A percentile compares a stretch with the other conserved stretches of the same genome.
Evolutionary conservation across 2,329 filamentous ascomycete genomes (phyloP).

Genomic region (Epichloe coenophiala): DNA sequence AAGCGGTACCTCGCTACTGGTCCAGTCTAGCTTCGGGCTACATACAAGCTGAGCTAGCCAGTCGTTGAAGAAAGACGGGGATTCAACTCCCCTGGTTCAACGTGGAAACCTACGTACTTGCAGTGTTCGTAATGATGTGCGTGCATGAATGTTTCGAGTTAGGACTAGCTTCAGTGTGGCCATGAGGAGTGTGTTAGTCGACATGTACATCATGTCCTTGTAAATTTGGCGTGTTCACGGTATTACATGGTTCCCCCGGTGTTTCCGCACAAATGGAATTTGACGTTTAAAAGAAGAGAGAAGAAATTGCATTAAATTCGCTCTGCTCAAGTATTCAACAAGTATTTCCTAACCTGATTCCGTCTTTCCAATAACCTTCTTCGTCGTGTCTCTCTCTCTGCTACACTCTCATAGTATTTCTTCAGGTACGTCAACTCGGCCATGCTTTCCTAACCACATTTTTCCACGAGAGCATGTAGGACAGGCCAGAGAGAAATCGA

Average conservation of each 20-base stretch:
- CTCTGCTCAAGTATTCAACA: background rate
- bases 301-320: background rate
- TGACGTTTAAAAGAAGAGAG: no score
- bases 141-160: no score
- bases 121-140: no score
- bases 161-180: no score
- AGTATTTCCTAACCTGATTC: background rate
- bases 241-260: no score
- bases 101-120: background rate
- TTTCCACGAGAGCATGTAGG: slow-evolving; percentile 30
- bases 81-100: slow-evolving; percentile 5
- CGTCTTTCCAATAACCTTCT: slow-evolving; percentile 11
- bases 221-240: no score
- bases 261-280: no score
- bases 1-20: no score
- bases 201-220: no score
- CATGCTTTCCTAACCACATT: slow-evolving; percentile 18
- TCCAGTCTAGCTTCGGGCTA: no score
- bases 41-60: no score
- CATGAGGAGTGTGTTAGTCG: no score
- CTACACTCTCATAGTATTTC: slow-evolving; percentile 24
- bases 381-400: slow-evolving; percentile 10
- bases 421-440: slow-evolving; percentile 17
- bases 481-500: slow-evolving; percentile 48
- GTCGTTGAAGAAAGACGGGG: background rate